Evolutionary conservation across 2,329 filamentous ascomycete genomes (phyloP), one percentile per base, ranked within the genome.

Genomic region (Cladosporium cucumerinum): DNA sequence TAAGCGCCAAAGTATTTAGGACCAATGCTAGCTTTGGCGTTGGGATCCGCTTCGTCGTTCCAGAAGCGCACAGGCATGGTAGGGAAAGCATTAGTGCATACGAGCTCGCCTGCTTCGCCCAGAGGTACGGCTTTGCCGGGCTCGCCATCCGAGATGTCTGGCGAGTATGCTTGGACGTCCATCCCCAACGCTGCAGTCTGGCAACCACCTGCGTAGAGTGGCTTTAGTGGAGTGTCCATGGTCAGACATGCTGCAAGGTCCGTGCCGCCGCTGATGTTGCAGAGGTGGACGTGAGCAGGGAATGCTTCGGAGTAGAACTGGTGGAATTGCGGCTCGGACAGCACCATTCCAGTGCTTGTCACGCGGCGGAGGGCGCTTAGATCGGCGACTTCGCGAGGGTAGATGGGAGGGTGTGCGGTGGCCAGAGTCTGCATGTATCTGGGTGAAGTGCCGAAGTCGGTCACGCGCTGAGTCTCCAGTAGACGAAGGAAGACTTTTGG

Each of bases 281-380:
- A 83, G 1, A 96, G 80, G 26, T 92, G 90, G 0, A 88, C 84
- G 54, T 82, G 79, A 0, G 80, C 67, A 0, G 90, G 89, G 74
- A 96, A 96, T 0, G 82, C 90, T 8, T 81, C 78, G 69, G 92
- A 88, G 73, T 93, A 88, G 76, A 89, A 87, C 91, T 92, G 96
- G 73, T 92, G 87, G 72, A 93, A 94, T 36, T 92, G 80, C 46
- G 89, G 85, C 57, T 93, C 87, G 0, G 89, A 86, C 2, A 95
- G 82, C 0, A 95, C 91, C 90, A 94, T 94, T 3, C 92, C 92
- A 0, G 92, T 96, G 61, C 85, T 89, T 0, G 83, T 87, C 32
- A 94, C 89, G 3, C 81, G 76, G 30, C 80, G 79, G 28, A 96
- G 79, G 6, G 76, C 77, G 8, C 84, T 85, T 34, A 96, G 77